Percentiles rank a stretch among this genome's conserved stretches.
phyloP scores from a whole-genome alignment of 768 basidiomycete genomes.

The Amanita muscaria region DNA sequence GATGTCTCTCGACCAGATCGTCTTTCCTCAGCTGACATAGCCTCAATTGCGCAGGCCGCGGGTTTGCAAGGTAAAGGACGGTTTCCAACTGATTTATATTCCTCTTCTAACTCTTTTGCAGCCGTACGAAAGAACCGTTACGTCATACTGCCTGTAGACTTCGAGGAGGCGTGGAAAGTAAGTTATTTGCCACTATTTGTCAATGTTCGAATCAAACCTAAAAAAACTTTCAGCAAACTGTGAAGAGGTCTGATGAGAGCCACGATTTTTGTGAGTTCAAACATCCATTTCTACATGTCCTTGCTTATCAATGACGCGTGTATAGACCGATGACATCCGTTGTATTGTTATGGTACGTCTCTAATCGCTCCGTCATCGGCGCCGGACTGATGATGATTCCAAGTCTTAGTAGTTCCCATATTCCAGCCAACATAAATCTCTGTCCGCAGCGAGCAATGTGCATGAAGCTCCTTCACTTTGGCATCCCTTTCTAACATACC shows the following conservation, averaged over 20 bases:
- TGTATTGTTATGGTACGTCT: slow-evolving; percentile 19
- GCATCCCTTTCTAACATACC: slow-evolving; percentile 49
- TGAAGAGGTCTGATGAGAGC: slow-evolving; percentile 94
- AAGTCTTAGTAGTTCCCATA: slow-evolving; percentile 1
- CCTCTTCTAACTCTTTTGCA: slow-evolving; percentile 21
- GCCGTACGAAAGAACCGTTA: slow-evolving; percentile 98
- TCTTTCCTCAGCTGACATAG: slow-evolving; percentile 91
- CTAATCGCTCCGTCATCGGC: background rate
- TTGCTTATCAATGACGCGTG: background rate
- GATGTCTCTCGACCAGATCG: slow-evolving; percentile 96
- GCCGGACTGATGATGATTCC: background rate
- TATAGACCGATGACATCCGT: slow-evolving; percentile 5
- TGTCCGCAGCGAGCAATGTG: background rate
- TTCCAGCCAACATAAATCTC: background rate
- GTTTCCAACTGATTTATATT: no score
- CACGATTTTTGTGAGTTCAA: slow-evolving; percentile 83
- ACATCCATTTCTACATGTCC: background rate
- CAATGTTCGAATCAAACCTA: slow-evolving; percentile 18
- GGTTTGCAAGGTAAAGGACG: slow-evolving; percentile 75
- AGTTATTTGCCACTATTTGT: slow-evolving; percentile 54
- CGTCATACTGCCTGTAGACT: slow-evolving; percentile 92
- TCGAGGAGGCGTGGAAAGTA: slow-evolving; percentile 99
- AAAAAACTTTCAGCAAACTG: slow-evolving; percentile 68
- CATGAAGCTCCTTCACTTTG: slow-evolving; percentile 58
- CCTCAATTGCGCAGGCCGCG: slow-evolving; percentile 93